A percentile compares a stretch with the other conserved stretches of the same genome.
Evolutionary conservation across 1,139 yeast species (phyloP).

Genomic region (Taphrina communis): DNA sequence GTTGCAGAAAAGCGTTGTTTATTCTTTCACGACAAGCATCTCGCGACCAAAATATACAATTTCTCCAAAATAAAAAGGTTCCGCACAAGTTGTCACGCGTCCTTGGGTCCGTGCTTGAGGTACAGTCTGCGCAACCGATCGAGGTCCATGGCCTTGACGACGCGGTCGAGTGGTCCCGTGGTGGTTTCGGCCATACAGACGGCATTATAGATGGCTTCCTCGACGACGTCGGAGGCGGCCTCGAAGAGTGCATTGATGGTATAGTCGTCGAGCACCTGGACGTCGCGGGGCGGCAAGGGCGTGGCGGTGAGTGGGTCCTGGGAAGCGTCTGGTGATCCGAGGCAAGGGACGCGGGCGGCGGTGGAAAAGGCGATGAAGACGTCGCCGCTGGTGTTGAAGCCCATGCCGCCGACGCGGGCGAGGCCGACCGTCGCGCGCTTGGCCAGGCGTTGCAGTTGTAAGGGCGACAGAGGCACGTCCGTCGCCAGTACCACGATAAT

Average conservation of each 20-base stretch:
- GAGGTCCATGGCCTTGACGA: conserved; percentile 26
- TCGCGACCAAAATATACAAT: too few species aligned
- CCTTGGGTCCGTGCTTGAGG: conserved; percentile 19
- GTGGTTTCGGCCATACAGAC: conserved; percentile 25
- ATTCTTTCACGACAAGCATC: too few species aligned
- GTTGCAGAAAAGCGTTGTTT: too few species aligned
- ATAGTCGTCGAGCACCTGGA: conserved; percentile 15
- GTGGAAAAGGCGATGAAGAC: conserved; percentile 25
- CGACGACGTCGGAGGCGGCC: conserved; percentile 23
- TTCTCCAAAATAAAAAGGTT: too few species aligned
- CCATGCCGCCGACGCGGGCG: conserved; percentile 27
- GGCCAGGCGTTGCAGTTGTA: conserved; percentile 21
- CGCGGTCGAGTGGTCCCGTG: conserved; percentile 11
- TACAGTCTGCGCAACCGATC: conserved; percentile 14
- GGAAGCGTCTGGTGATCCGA: conserved; percentile 15
- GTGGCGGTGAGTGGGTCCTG: conserved; percentile 12
- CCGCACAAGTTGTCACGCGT: neutral
- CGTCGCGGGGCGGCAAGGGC: neutral
- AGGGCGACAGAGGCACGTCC: conserved; percentile 6
- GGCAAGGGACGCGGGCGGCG: conserved; percentile 23
- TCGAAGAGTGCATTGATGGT: conserved; percentile 26
- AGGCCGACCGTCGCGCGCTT: conserved; percentile 23
- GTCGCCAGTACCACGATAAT: conserved; percentile 22
- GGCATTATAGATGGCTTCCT: conserved; percentile 24
- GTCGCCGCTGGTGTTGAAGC: conserved; percentile 24